Conservation (phyloP, 75 land plant species). For the Chamaecyparis obtusa region DNA sequence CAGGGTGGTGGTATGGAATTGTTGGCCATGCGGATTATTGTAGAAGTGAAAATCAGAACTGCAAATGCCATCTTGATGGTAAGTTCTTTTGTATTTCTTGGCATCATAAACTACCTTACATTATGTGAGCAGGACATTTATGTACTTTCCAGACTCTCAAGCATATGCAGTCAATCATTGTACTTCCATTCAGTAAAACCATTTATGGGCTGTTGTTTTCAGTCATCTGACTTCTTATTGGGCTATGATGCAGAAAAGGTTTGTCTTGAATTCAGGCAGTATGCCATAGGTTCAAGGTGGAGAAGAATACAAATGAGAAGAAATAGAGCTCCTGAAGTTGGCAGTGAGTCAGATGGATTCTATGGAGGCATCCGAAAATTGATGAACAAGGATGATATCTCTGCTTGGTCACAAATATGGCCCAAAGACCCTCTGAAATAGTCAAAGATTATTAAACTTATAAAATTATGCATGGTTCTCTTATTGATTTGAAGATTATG, state of each 20-base stretch:
- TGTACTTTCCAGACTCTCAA: not conserved
- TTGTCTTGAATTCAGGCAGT: slow-evolving; percentile 15
- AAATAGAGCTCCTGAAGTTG: slow-evolving; percentile 24
- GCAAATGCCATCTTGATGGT: slow-evolving; percentile 18
- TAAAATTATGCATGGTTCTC: not conserved
- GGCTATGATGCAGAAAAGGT: slow-evolving; percentile 8
- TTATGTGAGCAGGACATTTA: not conserved
- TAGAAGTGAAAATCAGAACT: not conserved
- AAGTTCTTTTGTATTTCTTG: not conserved
- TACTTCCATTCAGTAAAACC: not conserved
- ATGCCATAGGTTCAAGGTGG: slow-evolving; percentile 13
- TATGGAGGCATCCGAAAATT: slow-evolving; percentile 43
- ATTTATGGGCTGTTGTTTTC: not conserved
- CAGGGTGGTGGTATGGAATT: slow-evolving; percentile 25
- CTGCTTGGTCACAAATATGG: slow-evolving; percentile 28
- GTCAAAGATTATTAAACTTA: not conserved
- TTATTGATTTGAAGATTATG: not conserved
- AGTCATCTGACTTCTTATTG: not conserved
- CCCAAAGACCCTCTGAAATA: slow-evolving; percentile 31
- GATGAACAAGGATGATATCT: slow-evolving; percentile 30
- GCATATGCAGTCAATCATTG: not conserved
- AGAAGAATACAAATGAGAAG: slow-evolving; percentile 14
- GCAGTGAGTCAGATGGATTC: slow-evolving; percentile 36
- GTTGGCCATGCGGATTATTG: slow-evolving; percentile 15
- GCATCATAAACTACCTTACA: not conserved